These are phyloP conservation scores for Termitomyces sp. DNA, from an alignment of 768 basidiomycete species.

Conservation along the genomic window DNA sequence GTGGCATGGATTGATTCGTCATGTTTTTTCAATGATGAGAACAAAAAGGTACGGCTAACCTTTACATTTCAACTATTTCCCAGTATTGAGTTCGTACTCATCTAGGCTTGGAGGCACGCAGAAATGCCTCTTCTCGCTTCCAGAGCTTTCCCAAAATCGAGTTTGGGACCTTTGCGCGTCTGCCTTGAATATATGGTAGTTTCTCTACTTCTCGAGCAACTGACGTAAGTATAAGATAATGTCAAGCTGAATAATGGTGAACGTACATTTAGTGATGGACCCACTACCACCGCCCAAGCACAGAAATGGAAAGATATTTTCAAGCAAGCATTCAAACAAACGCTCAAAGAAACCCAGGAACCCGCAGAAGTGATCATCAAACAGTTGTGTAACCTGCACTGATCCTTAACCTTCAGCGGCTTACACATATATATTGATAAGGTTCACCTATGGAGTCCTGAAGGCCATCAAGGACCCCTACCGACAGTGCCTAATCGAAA, in stretches of 20 bases:
- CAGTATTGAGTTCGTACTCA: background rate
- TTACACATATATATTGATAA: background rate
- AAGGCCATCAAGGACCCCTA: background rate
- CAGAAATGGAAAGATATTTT: conserved; percentile 7
- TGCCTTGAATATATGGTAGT: conserved; percentile 7
- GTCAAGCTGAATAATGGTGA: background rate
- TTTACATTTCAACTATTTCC: background rate
- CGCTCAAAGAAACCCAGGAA: background rate
- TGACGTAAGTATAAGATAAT: conserved; percentile 5
- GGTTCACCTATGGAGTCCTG: background rate
- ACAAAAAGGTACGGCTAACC: conserved; percentile 1
- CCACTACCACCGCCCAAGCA: conserved; percentile 1
- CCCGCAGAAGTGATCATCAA: conserved; percentile 1
- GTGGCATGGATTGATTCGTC: conserved; percentile 3
- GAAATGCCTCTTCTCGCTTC: conserved; percentile 5
- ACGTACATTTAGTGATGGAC: background rate
- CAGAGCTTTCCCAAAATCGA: conserved; percentile 4
- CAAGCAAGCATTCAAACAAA: conserved; percentile 3
- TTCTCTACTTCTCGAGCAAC: conserved; percentile 7
- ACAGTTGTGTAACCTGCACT: background rate
- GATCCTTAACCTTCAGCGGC: background rate
- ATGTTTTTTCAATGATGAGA: background rate
- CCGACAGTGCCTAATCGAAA: background rate
- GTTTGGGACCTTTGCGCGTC: background rate
- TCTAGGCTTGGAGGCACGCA: conserved; percentile 7